phyloP scores from a whole-genome alignment of 2,329 filamentous ascomycete species.

The Diaporthe caulivora region DNA sequence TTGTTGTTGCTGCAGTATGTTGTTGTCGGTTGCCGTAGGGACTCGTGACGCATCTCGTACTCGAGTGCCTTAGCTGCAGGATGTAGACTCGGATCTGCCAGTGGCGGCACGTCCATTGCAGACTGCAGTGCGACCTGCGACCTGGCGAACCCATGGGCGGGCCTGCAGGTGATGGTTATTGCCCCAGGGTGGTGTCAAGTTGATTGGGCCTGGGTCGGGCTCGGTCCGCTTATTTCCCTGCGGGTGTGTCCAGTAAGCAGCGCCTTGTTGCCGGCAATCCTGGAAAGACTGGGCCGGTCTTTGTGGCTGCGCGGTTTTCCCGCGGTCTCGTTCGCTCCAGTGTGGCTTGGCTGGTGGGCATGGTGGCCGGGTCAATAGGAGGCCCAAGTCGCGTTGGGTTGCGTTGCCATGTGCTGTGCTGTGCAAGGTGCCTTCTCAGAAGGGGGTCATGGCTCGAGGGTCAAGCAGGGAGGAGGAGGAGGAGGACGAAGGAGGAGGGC shows the following conservation, averaged over 20 bases:
- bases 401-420: slow-evolving; percentile 3
- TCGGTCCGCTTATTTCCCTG: slow-evolving; percentile 21
- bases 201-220: slow-evolving; percentile 25
- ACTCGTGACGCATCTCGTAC: slow-evolving; percentile 15
- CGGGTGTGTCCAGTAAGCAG: slow-evolving; percentile 8
- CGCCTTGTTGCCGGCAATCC: slow-evolving; percentile 1
- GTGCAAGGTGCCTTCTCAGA: neutral
- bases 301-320: slow-evolving; percentile 28
- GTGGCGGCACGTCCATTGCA: slow-evolving; percentile 18
- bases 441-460: slow-evolving; percentile 3
- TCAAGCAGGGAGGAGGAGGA: neutral
- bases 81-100: neutral
- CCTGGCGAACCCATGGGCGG: neutral
- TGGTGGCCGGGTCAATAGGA: neutral
- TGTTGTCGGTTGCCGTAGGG: slow-evolving; percentile 13
- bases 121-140: slow-evolving; percentile 14
- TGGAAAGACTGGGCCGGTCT: slow-evolving; percentile 8
- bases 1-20: neutral
- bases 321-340: slow-evolving; percentile 9
- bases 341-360: slow-evolving; percentile 10
- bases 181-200: slow-evolving; percentile 26
- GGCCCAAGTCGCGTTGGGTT: slow-evolving; percentile 14
- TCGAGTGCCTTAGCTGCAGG: slow-evolving; percentile 29
- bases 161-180: slow-evolving; percentile 24
- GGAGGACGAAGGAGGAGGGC: neutral